phyloP scores from a whole-genome alignment of 2,329 filamentous ascomycete genomes.

The Penicillium palitans region DNA sequence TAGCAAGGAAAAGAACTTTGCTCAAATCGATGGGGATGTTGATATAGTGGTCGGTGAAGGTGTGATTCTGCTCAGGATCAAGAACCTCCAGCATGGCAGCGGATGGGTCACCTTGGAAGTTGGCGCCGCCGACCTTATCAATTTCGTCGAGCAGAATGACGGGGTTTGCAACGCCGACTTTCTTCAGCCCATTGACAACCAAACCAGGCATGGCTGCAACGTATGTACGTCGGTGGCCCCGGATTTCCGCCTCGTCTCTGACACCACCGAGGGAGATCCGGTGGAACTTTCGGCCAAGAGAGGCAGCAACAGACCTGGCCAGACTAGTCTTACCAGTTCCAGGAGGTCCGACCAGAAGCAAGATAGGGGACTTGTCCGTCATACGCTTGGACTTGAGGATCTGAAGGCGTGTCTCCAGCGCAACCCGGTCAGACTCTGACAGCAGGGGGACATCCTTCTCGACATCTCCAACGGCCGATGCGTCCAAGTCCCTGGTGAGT shows the following conservation, averaged over 20 bases:
- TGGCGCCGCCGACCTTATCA: conserved; percentile 89
- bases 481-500: conserved; percentile 50
- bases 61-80: conserved; percentile 94
- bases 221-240: conserved; percentile 91
- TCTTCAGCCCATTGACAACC: conserved; percentile 89
- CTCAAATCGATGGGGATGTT: conserved; percentile 93
- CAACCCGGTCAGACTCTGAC: conserved; percentile 48
- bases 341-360: conserved; percentile 88
- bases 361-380: conserved; percentile 92
- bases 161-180: conserved; percentile 92
- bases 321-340: conserved; percentile 96
- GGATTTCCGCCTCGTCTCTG: conserved; percentile 92
- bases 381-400: conserved; percentile 78
- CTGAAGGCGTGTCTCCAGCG: conserved; percentile 64
- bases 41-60: conserved; percentile 94
- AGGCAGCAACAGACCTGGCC: conserved; percentile 87
- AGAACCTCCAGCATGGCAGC: conserved; percentile 98
- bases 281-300: conserved; percentile 92
- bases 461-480: conserved; percentile 42
- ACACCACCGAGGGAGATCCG: conserved; percentile 95
- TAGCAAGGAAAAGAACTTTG: conserved; percentile 96
- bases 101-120: conserved; percentile 91
- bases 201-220: conserved; percentile 98
- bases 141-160: conserved; percentile 97
- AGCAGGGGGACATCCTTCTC: conserved; percentile 59